Base-by-base conservation (phyloP, 1,284 basidiomycete genomes). In the Austroboletus rostrupii region DNA sequence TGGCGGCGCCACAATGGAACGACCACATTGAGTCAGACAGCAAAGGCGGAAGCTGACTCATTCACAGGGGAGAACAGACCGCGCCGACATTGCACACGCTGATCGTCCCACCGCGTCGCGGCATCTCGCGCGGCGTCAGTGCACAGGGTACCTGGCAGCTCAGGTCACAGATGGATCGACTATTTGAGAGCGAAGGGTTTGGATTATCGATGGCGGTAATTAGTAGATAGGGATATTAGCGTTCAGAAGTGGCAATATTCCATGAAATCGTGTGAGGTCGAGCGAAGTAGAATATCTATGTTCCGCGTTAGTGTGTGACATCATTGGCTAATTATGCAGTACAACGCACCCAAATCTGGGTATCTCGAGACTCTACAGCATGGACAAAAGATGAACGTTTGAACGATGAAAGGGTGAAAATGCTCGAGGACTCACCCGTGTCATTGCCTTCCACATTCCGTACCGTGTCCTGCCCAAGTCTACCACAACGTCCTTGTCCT, bases 41-140 rank as follows among this genome's bases (percentile, higher is more conserved):
- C n/a, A n/a, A n/a, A n/a, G n/a, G n/a, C n/a, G n/a, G n/a, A n/a
- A n/a, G n/a, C n/a, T n/a, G n/a, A n/a, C n/a, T n/a, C n/a, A n/a
- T n/a, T n/a, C n/a, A n/a, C n/a, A n/a, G n/a, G n/a, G n/a, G n/a
- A n/a, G n/a, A n/a, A n/a, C n/a, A n/a, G 14, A 93, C 75, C 1
- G 85, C 83, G 10, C 92, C 92, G 5, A 96, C 78, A 56, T 95
- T 95, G 35, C 85, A 88, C n/a, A 97, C 81, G 3, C 88, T 94
- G 35, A 97, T 66, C 19, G 92, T 93, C 1, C 87, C 89, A 0
- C 87, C 82, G 10, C 79, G 73, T 50, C 75, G 76, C 0, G 80
- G 85, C 79, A 85, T 84, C 61, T 87, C 83, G 16, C 72, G 73
- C 0, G 77, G 74, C 0, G 80, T 80, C 20, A 87, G 78, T 23